Base-by-base conservation (phyloP, 2,329 filamentous ascomycete species). In the Pyrenophora seminiperda region DNA sequence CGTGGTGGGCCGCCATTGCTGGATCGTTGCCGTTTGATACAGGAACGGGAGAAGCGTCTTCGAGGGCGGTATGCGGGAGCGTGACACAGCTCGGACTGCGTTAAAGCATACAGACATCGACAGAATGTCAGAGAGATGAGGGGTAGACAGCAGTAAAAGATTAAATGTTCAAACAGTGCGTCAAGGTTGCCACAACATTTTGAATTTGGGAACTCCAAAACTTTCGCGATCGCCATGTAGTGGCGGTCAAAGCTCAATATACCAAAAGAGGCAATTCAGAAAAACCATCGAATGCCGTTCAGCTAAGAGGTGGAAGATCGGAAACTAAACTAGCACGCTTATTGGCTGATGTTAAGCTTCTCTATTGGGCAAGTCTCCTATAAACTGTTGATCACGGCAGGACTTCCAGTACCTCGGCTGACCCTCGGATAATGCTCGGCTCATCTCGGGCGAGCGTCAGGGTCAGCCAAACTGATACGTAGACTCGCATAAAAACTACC, bases 11-110 rank as follows among this genome's bases (percentile, higher is more conserved):
- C 57, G 59, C 50, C 73, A 66, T 58, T 73, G 71, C 50, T 77
- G 73, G 24, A 87, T 79, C 0, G 88, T 90, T 51, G 81, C 77
- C 4, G 88, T 91, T 58, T 89, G 86, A 66, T 90, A 91, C 5
- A 91, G 78, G 49, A 91, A 91, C 0, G 87, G 85, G 4, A 85
- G 73, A 11, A 84, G 71, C 5, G 82, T 80, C 50, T 61, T 67
- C 5, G 61, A 37, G 11, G 53, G 43, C 77, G 41, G 53, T 52
- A 45, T 53, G 46, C 47, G 67, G 54, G 51, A 68, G 58, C 61
- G 73, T 61, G 56, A 66, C 41, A 61, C 62, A 62, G 60, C 63
- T 67, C 63, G 70, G 58, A 66, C 24, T 15, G 67, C 61, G 43
- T 49, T 62, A 19, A 59, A 63, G 48, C 62, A 69, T 56, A 60